Evolutionary conservation across 176 grass and related monocot genomes (phyloP).

Genomic region (Lolium multiflorum): DNA sequence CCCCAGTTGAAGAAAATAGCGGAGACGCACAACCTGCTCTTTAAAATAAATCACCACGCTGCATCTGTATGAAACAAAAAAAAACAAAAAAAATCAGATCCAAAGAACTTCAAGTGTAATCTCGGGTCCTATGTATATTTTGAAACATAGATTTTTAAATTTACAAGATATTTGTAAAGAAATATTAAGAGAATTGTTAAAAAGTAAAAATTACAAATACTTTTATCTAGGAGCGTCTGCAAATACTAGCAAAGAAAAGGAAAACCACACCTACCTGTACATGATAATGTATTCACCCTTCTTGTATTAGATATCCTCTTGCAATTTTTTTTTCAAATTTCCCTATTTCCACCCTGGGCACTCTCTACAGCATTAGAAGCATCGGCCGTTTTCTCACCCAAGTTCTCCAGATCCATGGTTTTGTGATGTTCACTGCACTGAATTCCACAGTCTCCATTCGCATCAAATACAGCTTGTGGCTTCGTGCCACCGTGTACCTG

Average conservation of each 20-base stretch:
- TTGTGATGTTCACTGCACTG: slow-evolving; percentile 33
- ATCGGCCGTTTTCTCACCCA: background rate
- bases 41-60: slow-evolving; percentile 35
- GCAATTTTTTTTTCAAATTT: slow-evolving; percentile 38
- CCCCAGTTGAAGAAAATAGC: slow-evolving; percentile 16
- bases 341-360: background rate
- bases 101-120: background rate
- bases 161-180: background rate
- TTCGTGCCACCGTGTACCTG: slow-evolving; percentile 25
- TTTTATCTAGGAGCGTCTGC: background rate
- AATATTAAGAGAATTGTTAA: background rate
- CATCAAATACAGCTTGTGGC: slow-evolving; percentile 15
- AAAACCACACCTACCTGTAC: slow-evolving; percentile 34
- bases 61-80: slow-evolving; percentile 42
- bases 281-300: slow-evolving; percentile 19
- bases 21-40: slow-evolving; percentile 25
- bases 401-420: slow-evolving; percentile 1
- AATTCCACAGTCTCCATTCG: slow-evolving; percentile 30
- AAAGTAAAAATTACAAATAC: background rate
- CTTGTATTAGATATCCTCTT: slow-evolving; percentile 18
- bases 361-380: slow-evolving; percentile 19
- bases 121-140: background rate
- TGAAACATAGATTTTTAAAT: background rate
- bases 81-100: slow-evolving; percentile 16
- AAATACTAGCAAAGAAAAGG: slow-evolving; percentile 1